Evolutionary conservation across 2,329 filamentous ascomycete species (phyloP).

Genomic region (Microcyclospora pomicola): DNA sequence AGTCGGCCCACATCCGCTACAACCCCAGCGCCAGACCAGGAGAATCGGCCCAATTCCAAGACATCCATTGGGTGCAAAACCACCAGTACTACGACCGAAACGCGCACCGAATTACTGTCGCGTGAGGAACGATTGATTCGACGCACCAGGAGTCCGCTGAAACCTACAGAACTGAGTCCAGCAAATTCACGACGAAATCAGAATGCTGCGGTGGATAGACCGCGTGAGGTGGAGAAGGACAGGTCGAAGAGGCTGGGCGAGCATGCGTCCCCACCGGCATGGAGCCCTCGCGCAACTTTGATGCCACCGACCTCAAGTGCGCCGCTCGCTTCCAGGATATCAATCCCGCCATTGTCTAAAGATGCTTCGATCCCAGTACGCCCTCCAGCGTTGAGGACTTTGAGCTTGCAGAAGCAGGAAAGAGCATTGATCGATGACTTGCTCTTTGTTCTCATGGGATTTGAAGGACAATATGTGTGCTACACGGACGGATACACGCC

Average conservation of each 20-base stretch:
- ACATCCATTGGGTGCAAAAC: conserved; percentile 3
- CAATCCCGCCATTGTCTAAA: conserved; percentile 47
- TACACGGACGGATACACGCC: conserved; percentile 75
- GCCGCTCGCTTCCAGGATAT: conserved; percentile 58
- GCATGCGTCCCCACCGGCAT: conserved; percentile 30
- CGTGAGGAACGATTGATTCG: conserved; percentile 4
- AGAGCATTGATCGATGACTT: conserved; percentile 77
- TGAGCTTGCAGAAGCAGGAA: conserved; percentile 74
- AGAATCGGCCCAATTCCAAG: conserved; percentile 5
- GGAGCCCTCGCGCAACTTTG: conserved; percentile 69
- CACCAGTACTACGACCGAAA: conserved; percentile 6
- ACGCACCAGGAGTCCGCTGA: conserved; percentile 6
- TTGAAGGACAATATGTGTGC: conserved; percentile 92
- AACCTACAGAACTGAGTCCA: conserved; percentile 3
- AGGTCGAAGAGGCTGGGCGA: background rate
- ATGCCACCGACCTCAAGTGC: conserved; percentile 50
- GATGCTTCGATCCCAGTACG: conserved; percentile 56
- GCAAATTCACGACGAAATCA: conserved; percentile 20
- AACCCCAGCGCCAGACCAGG: conserved; percentile 1
- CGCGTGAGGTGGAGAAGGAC: conserved; percentile 18
- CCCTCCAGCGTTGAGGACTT: conserved; percentile 51
- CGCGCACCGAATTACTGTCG: conserved; percentile 4
- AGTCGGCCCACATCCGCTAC: conserved; percentile 2
- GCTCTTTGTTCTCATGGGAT: conserved; percentile 93
- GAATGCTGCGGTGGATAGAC: conserved; percentile 1